Evolutionary conservation across 176 grass and related monocot species (phyloP), one percentile per base, ranked within the genome.

Genomic region (Rhynchospora breviuscula): DNA sequence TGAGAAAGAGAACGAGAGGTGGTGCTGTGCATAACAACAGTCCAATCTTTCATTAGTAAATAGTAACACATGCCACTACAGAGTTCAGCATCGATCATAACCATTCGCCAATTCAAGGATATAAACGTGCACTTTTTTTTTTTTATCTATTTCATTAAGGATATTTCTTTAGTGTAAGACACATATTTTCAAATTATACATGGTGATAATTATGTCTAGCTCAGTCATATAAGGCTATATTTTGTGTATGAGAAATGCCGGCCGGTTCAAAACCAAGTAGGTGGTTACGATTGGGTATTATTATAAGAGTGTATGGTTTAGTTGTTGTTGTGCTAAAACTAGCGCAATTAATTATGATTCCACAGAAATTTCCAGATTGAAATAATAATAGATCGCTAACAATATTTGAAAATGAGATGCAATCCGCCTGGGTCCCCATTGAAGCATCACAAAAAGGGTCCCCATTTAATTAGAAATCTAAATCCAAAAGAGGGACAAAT

Each of bases 341-440:
- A 67, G 2, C 48, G 1, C 1, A 40, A 40, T 40, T 4, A 74
- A 25, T 52, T 46, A 51, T n/a, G 48, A 26, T 29, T 76, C 19
- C 51, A 52, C 47, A 75, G 15, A 18, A 75, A 75, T 53, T 75
- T 54, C 47, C 72, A 53, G 53, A 53, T 76, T 52, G 7, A 22
- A 8, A 21, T n/a, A 62, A 62, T 62, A 62, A 62, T 62, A 62
- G 6, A 25, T 62, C 23, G 21, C 9, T 62, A 77, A 56, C 23
- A 67, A 67, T 53, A 63, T 82, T 52, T 64, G 80, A 82, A 43
- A 82, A 29, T 82, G 80, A 82, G 62, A 65, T 82, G 44, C 40
- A 82, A 67, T 82, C 47, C 80, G 51, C 61, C 80, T 82, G 79
- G 59, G 79, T 82, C 79, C 60, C 79, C 79, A 67, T 82, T 62